phyloP scores from a whole-genome alignment of 163 green algal genomes.

The Scenedesmus sp. region DNA sequence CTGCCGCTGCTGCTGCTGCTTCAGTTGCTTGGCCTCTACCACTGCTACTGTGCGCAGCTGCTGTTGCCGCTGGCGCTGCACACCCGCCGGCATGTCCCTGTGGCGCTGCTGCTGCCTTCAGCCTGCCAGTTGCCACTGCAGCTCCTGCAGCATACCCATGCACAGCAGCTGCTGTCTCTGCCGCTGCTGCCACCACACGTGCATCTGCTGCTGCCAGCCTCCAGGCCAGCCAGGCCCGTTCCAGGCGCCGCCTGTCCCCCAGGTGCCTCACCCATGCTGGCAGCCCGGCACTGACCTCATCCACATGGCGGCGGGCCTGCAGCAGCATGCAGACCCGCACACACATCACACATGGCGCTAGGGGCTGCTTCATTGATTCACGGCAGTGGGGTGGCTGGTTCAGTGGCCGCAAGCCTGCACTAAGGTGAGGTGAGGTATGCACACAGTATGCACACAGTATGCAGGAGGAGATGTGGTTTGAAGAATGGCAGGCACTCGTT shows the following conservation, averaged over 20 bases:
- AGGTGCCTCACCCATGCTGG: constrained; percentile 58
- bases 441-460: too few relatives aligned
- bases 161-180: background rate
- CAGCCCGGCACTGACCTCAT: constrained; percentile 55
- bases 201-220: constrained; percentile 43
- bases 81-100: too few relatives aligned
- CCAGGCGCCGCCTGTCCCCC: constrained; percentile 60
- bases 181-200: background rate
- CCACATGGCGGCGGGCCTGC: constrained; percentile 47
- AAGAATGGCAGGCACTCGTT: too few relatives aligned
- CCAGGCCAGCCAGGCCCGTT: constrained; percentile 63
- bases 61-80: background rate
- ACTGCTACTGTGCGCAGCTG: background rate
- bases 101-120: background rate
- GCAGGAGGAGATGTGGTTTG: too few relatives aligned
- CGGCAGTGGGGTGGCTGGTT: background rate
- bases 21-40: background rate
- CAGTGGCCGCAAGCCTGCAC: too few relatives aligned
- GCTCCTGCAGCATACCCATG: background rate
- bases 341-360: too few relatives aligned
- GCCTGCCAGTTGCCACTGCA: background rate
- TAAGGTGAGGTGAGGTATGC: too few relatives aligned
- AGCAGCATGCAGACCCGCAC: background rate
- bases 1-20: too few relatives aligned
- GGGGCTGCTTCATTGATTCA: too few relatives aligned